Percentiles rank a stretch among this genome's conserved stretches.
Evolutionary conservation across 1,139 yeast genomes (phyloP).

Genomic region (Taphrina wiesneri): DNA sequence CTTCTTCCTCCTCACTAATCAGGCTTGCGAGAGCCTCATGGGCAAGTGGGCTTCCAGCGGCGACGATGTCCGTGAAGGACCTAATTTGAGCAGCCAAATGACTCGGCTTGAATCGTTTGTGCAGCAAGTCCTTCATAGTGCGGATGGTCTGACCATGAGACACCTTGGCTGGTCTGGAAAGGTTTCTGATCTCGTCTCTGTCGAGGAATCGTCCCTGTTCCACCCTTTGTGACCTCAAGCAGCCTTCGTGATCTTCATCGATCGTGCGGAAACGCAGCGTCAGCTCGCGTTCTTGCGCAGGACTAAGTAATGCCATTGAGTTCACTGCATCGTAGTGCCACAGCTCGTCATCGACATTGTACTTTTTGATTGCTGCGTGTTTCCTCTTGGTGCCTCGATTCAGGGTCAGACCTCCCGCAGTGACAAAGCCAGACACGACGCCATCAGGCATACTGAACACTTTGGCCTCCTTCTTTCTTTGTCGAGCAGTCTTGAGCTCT

Average conservation of each 20-base stretch:
- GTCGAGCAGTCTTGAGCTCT: constrained; percentile 26
- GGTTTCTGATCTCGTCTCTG: background rate
- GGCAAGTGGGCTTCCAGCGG: background rate
- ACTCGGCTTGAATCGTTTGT: constrained; percentile 2
- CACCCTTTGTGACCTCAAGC: background rate
- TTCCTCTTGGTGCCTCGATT: constrained; percentile 21
- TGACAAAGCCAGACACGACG: constrained; percentile 67
- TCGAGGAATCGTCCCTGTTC: constrained; percentile 3
- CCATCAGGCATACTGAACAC: constrained; percentile 77
- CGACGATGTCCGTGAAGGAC: background rate
- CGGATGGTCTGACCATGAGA: background rate
- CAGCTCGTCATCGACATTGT: background rate
- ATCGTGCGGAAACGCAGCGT: constrained; percentile 13
- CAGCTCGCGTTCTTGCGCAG: constrained; percentile 23
- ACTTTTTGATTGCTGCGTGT: background rate
- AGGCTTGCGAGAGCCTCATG: background rate
- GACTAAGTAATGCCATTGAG: constrained; percentile 11
- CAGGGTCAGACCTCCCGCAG: constrained; percentile 47
- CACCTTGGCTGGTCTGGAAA: background rate
- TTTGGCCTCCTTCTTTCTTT: constrained; percentile 45
- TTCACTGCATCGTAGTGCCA: constrained; percentile 1
- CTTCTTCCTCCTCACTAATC: constrained; percentile 10
- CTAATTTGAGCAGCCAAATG: background rate
- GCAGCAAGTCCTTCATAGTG: background rate
- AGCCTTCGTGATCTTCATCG: constrained; percentile 18